Conservation (phyloP, 1,284 basidiomycete genomes). For the Schizophyllum commune region DNA sequence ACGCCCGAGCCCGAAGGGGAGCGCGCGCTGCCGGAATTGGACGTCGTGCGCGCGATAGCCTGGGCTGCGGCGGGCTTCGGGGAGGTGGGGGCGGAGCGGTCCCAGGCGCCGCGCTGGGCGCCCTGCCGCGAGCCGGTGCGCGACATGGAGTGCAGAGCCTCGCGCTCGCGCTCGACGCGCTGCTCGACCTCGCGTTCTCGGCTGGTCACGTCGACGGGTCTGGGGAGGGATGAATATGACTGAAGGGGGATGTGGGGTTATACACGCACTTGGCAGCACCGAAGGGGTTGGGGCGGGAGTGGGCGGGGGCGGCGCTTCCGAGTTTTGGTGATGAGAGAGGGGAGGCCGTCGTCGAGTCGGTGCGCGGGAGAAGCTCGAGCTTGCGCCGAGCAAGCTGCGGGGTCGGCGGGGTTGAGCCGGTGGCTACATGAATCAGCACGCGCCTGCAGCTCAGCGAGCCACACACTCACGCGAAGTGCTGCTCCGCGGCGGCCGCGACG, state of each 20-base stretch:
- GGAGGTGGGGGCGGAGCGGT: slow-evolving; percentile 28
- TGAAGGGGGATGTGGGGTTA: no score
- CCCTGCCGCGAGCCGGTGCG: slow-evolving; percentile 61
- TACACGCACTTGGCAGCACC: slow-evolving; percentile 79
- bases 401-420: slow-evolving; percentile 67
- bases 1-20: slow-evolving; percentile 8
- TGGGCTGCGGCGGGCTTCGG: slow-evolving; percentile 16
- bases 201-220: slow-evolving; percentile 78
- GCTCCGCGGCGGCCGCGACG: slow-evolving; percentile 27
- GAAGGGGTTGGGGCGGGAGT: slow-evolving; percentile 65
- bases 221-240: slow-evolving; percentile 26
- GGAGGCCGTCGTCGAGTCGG: slow-evolving; percentile 57
- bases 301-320: slow-evolving; percentile 36
- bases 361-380: slow-evolving; percentile 77
- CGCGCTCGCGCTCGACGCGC: slow-evolving; percentile 60
- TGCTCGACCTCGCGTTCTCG: slow-evolving; percentile 72
- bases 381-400: slow-evolving; percentile 73
- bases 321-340: slow-evolving; percentile 74
- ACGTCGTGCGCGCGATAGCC: background rate
- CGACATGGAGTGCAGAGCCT: slow-evolving; percentile 61
- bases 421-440: slow-evolving; percentile 35
- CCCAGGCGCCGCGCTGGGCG: slow-evolving; percentile 40
- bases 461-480: slow-evolving; percentile 55
- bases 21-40: background rate
- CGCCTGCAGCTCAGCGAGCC: slow-evolving; percentile 1